phyloP scores from a whole-genome alignment of 108 stramenopile genomes.

The Fragilaria radians region DNA sequence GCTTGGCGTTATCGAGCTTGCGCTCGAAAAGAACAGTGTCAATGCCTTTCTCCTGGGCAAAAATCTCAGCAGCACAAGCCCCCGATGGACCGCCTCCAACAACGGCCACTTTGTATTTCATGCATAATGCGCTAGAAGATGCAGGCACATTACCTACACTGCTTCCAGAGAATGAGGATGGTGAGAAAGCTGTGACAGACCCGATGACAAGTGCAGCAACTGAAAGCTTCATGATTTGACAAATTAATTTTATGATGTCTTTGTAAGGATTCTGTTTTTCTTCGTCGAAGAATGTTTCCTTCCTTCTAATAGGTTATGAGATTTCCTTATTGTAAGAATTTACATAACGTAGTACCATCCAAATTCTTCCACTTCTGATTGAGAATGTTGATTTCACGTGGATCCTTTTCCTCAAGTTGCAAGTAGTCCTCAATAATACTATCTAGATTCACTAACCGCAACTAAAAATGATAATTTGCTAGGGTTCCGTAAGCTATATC shows the following conservation, averaged over 20 bases:
- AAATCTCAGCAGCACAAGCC: conserved; percentile 96
- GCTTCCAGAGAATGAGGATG: conserved; percentile 44
- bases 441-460: too few species aligned
- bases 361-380: neutral
- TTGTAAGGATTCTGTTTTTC: neutral
- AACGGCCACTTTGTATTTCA: conserved; percentile 94
- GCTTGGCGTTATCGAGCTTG: conserved; percentile 99
- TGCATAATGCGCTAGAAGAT: conserved; percentile 41
- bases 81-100: conserved; percentile 96
- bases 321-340: neutral
- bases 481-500: too few species aligned
- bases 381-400: conserved; percentile 1
- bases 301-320: neutral
- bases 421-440: too few species aligned
- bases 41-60: conserved; percentile 90
- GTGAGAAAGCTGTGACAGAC: conserved; percentile 41
- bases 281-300: neutral
- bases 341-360: neutral
- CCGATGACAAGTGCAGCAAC: conserved; percentile 25
- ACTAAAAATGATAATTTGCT: too few species aligned
- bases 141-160: conserved; percentile 29
- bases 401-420: conserved; percentile 1
- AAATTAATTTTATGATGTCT: neutral
- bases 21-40: conserved; percentile 94
- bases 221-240: conserved; percentile 56